Evolutionary conservation across 2,329 filamentous ascomycete genomes (phyloP).

Genomic region (Rhinocladiella mackenziei): DNA sequence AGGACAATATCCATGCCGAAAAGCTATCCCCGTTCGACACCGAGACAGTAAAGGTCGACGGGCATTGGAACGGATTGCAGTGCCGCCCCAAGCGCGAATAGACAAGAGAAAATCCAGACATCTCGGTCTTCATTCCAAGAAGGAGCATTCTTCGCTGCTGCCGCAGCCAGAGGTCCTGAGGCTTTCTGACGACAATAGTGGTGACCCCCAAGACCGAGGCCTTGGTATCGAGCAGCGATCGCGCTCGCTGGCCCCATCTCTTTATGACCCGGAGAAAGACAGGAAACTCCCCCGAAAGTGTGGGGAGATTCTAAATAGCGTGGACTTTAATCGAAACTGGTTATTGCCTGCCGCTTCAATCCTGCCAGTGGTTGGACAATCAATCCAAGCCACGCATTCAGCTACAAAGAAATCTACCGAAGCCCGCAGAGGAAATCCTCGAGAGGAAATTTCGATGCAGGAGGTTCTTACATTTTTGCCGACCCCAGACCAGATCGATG

Average conservation of each 20-base stretch:
- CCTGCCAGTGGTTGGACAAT: neutral
- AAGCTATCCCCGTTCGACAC: conserved; percentile 2
- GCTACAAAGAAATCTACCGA: neutral
- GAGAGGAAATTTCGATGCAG: conserved; percentile 8
- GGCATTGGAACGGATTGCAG: neutral
- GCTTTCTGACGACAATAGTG: neutral
- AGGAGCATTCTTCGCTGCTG: neutral
- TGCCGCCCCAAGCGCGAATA: neutral
- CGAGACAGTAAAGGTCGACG: conserved; percentile 8
- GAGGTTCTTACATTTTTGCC: conserved; percentile 1
- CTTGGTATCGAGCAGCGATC: neutral
- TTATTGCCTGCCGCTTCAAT: conserved; percentile 9
- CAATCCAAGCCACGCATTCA: neutral
- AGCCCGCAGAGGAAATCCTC: neutral
- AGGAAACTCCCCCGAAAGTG: conserved; percentile 20
- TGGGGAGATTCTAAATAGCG: conserved; percentile 14
- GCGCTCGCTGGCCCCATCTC: conserved; percentile 18
- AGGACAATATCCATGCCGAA: conserved; percentile 2
- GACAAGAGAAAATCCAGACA: conserved; percentile 1
- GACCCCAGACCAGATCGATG: neutral
- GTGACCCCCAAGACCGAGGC: neutral
- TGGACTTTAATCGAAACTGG: conserved; percentile 20
- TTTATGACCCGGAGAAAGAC: conserved; percentile 23
- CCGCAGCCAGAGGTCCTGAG: neutral
- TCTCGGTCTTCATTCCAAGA: neutral